These are phyloP conservation scores for Mycena olivaceomarginata DNA, from an alignment of 768 basidiomycete genomes.

Conservation along the genomic window DNA sequence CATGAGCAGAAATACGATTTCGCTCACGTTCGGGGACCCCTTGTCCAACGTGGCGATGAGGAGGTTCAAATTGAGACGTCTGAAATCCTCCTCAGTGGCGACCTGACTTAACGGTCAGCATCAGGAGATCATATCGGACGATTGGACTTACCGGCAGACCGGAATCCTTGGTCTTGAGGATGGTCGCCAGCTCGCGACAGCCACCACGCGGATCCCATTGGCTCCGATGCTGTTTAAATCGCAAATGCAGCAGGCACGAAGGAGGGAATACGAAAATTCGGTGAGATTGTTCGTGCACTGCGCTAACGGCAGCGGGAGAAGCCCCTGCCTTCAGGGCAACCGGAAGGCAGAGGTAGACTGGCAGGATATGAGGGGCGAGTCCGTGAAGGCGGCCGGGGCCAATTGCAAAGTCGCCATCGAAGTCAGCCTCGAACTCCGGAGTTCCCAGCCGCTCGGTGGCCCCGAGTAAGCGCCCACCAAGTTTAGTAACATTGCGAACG, in stretches of 20 bases:
- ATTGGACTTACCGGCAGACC: background rate
- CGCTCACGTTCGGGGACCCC: background rate
- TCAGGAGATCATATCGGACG: too few relatives aligned
- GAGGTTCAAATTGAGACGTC: background rate
- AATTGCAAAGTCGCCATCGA: background rate
- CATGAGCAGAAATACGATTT: background rate
- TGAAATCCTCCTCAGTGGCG: background rate
- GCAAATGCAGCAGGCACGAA: background rate
- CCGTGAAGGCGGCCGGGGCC: constrained; percentile 7
- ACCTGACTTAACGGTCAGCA: too few relatives aligned
- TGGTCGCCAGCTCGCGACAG: background rate
- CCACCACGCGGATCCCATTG: background rate
- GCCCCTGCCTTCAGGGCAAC: background rate
- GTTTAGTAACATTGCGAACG: background rate
- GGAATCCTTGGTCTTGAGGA: background rate
- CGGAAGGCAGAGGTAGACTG: background rate
- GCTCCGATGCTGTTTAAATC: background rate
- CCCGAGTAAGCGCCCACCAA: background rate
- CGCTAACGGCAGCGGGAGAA: background rate
- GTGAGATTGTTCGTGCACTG: background rate
- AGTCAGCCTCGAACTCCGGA: background rate
- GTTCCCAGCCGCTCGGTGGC: background rate
- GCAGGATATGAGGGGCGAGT: background rate
- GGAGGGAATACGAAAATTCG: background rate
- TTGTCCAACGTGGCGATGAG: background rate